Evolutionary conservation across 1,284 basidiomycete species (phyloP), one percentile per base, ranked within the genome.

Genomic region (Phellopilus nigrolimitatus): DNA sequence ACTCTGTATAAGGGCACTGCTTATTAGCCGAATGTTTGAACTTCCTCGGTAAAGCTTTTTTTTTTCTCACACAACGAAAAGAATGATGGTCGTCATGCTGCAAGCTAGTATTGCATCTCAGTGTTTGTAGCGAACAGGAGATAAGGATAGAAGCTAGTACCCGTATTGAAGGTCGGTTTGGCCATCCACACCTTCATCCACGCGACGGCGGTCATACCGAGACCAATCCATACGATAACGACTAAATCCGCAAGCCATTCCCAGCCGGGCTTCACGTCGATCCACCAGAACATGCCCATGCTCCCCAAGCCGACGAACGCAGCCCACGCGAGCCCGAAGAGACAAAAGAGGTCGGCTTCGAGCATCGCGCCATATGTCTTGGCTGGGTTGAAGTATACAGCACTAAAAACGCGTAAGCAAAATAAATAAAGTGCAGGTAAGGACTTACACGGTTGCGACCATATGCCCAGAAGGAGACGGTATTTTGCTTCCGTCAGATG

Each of bases 331-430:
- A 91, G 74, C 0, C 87, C 88, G 53, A 84, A 73, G 30, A 88
- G 57, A 60, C 88, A 91, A 66, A 78, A 94, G 10, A 85, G 65
- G 63, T 94, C 82, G 6, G 91, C 89, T 66, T 95, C 91, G 34
- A 95, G 68, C 95, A 98, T 97, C 2, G 78, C 87, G 9, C 94
- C 94, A 10, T 88, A 71, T 0, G 91, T 92, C 61, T 94, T 93
- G 27, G 88, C 88, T 8, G 88, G 88, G 57, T 90, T 88, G 64
- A 78, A 91, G 62, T 91, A 91, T 1, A 90, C 86, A 12, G 80
- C 80, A 49, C 87, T 89, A 55, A 9, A 52, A n/a, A 33, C 43
- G 8, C 8, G 51, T 47, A 24, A 44, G 40, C 40, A 47, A 36
- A 19, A 36, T 36, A 49, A 53, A 33, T 1, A 22, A n/a, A 21